Base-by-base conservation (phyloP, 164 flowering plant species). In the Chimonanthus praecox region DNA sequence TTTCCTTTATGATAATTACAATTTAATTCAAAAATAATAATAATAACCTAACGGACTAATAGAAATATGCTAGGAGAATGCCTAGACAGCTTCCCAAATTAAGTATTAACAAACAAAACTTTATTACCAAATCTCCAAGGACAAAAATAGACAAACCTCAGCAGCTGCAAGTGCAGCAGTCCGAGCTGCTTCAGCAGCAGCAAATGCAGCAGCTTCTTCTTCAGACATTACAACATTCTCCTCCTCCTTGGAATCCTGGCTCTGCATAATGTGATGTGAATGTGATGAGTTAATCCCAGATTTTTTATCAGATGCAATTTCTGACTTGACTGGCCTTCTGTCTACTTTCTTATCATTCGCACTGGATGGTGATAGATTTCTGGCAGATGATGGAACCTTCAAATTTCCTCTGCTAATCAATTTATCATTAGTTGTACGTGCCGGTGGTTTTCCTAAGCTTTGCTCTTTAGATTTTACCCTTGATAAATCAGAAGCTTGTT, bases 121-220 rank as follows among this genome's bases (percentile, higher is more conserved):
- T 10, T n/a, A 66, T 43, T 66, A 5, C 47, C 16, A 63, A 63
- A 13, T 9, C 58, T 47, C 7, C 43, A 64, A 10, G 44, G 3
- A 2, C 62, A 62, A 69, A 64, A 33, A 76, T 63, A 80, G 72
- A 83, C 90, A 73, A 77, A 93, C 99, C 99, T 96, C 83, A 21
- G 97, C 97, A 85, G 99, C 99, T 62, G 97, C 94, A 82, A 84
- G 76, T 49, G 95, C 99, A 7, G 92, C 92, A 75, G 90, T 90
- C 62, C 88, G 92, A 81, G 99, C 99, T 58, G 92, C 90, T 83
- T 92, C 97, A 46, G 92, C 98, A 50, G 92, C 98, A 82, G 92
- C 93, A 78, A 96, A 75, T 62, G 92, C 97, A 85, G 95, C 94
- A 80, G 81, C 79, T 77, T 93, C 99, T 83, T 92, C 99, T 80